Base-by-base conservation (phyloP, 768 basidiomycete genomes). In the Rhizopogon roseolus region DNA sequence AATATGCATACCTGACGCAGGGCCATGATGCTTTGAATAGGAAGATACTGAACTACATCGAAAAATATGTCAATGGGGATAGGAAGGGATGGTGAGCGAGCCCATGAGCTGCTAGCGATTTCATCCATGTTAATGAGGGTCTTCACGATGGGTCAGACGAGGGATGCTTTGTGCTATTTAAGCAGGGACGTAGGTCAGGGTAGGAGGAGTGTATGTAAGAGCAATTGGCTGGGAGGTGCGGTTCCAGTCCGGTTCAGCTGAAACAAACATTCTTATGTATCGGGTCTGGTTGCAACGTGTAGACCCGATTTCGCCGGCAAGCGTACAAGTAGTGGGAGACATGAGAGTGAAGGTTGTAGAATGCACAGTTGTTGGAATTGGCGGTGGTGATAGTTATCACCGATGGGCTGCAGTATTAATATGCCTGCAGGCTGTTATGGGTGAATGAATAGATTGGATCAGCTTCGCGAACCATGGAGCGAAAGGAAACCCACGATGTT, bases 21-120 rank as follows among this genome's bases (percentile, higher is more conserved):
- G 4, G 62, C 69, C 49, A 78, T 62, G 6, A 85, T 65, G 54
- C 76, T 76, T 3, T 55, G 28, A 7, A 78, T 62, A 16, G 72
- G 64, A 14, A 83, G 68, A 56, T 76, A 62, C 6, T 59, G 54
- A 54, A 82, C 64, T 45, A 85, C 65, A 10, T 71, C 52, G 25
- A 80, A 66, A 55, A 77, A 64, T 50, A 85, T 57, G 55, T 85
- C 82, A 37, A 71, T 64, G 3, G 83, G 81, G 2, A 84, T 71
- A 10, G 44, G 53, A 16, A 60, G 51, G 41, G 61, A 39, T 10
- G 60, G 53, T 0, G 40, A 45, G 28, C 28, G 5, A 41, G 63
- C 45, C 59, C 54, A 53, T 2, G 46, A 9, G 44, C 57, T 41
- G 53, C 10, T 48, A 19, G 2, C 3, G 9, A 22, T 6, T 22